A percentile compares a stretch with the other conserved stretches of the same genome.
Evolutionary conservation across 2,329 filamentous ascomycete species (phyloP).

Genomic region (Bipolaris sorokiniana): DNA sequence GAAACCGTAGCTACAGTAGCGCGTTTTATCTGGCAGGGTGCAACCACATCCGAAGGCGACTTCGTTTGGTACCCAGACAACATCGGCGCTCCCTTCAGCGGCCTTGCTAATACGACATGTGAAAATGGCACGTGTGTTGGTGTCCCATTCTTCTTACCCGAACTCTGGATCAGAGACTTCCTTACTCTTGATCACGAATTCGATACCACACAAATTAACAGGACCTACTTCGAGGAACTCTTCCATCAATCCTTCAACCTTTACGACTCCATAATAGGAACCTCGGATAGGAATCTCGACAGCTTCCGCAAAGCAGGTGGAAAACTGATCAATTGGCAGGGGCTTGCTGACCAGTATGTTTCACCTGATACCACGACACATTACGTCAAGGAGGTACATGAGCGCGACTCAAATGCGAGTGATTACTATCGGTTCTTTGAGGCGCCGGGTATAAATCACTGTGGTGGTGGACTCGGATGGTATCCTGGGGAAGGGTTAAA

Average conservation of each 20-base stretch:
- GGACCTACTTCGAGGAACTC: slow-evolving; percentile 11
- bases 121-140: slow-evolving; percentile 18
- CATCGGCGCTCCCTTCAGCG: slow-evolving; percentile 14
- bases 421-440: slow-evolving; percentile 42
- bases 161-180: slow-evolving; percentile 22
- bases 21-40: slow-evolving; percentile 22
- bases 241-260: slow-evolving; percentile 15
- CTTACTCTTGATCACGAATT: slow-evolving; percentile 20
- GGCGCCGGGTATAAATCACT: slow-evolving; percentile 41
- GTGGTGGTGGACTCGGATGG: slow-evolving; percentile 28
- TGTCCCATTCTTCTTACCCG: slow-evolving; percentile 12
- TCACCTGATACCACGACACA: slow-evolving; percentile 17
- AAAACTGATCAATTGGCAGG: slow-evolving; percentile 34
- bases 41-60: slow-evolving; percentile 12
- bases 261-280: slow-evolving; percentile 21
- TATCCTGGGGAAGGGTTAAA: slow-evolving; percentile 30
- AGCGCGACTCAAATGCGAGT: slow-evolving; percentile 16
- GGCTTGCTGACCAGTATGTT: slow-evolving; percentile 23
- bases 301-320: slow-evolving; percentile 25
- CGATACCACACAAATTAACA: slow-evolving; percentile 12
- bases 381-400: slow-evolving; percentile 20
- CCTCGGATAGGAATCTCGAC: slow-evolving; percentile 16
- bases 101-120: slow-evolving; percentile 15
- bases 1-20: slow-evolving; percentile 18
- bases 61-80: slow-evolving; percentile 24